Conservation (phyloP, 768 basidiomycete genomes). For the Tylopilus plumbeoviolaceoides region DNA sequence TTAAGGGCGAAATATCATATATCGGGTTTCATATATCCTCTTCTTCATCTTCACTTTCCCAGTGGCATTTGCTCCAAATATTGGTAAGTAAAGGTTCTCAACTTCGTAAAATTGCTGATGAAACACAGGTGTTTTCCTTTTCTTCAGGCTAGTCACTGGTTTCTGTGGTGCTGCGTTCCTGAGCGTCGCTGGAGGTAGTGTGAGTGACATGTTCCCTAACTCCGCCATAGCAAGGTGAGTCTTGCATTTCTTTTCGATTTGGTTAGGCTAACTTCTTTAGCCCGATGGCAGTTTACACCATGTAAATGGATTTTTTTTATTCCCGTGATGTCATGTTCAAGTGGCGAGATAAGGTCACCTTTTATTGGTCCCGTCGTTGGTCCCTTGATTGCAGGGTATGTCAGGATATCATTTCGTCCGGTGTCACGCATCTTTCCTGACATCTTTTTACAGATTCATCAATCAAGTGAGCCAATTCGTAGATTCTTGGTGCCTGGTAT, state of each 20-base stretch:
- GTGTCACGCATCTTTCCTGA: not conserved
- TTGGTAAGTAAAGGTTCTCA: slow-evolving; percentile 34
- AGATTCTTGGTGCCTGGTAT: not conserved
- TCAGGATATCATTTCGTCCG: not conserved
- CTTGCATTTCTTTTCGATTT: not conserved
- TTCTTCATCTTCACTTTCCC: slow-evolving; percentile 68
- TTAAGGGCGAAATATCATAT: slow-evolving; percentile 60
- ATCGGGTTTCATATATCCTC: slow-evolving; percentile 53
- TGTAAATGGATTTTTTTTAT: slow-evolving; percentile 18
- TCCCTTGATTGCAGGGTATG: slow-evolving; percentile 58
- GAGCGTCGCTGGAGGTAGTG: slow-evolving; percentile 57
- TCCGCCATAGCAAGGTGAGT: slow-evolving; percentile 56
- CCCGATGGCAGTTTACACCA: slow-evolving; percentile 55
- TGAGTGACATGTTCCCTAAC: slow-evolving; percentile 55
- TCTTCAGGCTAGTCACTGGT: slow-evolving; percentile 57
- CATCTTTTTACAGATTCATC: slow-evolving; percentile 48
- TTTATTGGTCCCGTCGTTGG: slow-evolving; percentile 55
- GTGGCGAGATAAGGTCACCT: slow-evolving; percentile 33
- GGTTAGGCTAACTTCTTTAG: slow-evolving; percentile 24
- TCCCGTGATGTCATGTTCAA: not conserved
- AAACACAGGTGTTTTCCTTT: slow-evolving; percentile 50
- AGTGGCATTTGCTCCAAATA: slow-evolving; percentile 68
- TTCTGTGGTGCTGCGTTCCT: slow-evolving; percentile 55
- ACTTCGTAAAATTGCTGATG: not conserved
- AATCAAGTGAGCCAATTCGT: slow-evolving; percentile 46